These are phyloP conservation scores for Niveomyces coronatus DNA, from an alignment of 2,329 filamentous ascomycete species.

Conservation along the genomic window DNA sequence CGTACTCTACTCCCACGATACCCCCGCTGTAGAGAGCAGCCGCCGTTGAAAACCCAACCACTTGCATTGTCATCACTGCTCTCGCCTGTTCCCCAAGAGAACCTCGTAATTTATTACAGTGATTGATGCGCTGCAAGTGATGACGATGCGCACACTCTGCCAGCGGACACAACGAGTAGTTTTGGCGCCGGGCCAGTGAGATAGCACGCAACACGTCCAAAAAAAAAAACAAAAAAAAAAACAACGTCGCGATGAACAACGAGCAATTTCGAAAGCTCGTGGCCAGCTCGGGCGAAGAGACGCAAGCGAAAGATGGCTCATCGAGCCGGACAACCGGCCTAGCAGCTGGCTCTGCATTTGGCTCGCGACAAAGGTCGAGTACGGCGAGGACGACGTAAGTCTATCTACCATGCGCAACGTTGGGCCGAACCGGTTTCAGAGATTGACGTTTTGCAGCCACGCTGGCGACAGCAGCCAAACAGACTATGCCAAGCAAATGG, in stretches of 20 bases:
- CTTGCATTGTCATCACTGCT: too few relatives aligned
- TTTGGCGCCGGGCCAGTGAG: too few relatives aligned
- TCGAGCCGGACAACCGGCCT: slow-evolving; percentile 22
- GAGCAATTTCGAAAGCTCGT: slow-evolving; percentile 79
- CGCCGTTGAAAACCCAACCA: too few relatives aligned
- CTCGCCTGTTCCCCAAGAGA: too few relatives aligned
- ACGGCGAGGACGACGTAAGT: slow-evolving; percentile 91
- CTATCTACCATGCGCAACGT: neutral
- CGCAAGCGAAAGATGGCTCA: slow-evolving; percentile 34
- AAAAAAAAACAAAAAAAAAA: neutral
- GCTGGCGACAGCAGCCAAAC: slow-evolving; percentile 44
- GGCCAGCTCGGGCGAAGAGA: slow-evolving; percentile 31
- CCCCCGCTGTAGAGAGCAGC: too few relatives aligned
- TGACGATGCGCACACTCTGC: too few relatives aligned
- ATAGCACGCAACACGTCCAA: too few relatives aligned
- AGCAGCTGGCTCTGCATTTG: slow-evolving; percentile 39
- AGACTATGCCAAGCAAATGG: slow-evolving; percentile 77
- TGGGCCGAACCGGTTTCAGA: neutral
- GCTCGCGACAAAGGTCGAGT: slow-evolving; percentile 66
- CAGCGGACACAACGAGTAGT: too few relatives aligned
- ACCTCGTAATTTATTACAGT: too few relatives aligned
- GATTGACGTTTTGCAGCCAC: slow-evolving; percentile 37
- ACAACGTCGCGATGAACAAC: slow-evolving; percentile 66
- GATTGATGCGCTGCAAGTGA: too few relatives aligned
- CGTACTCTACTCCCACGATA: too few relatives aligned